These are phyloP conservation scores for Chrysoporthe cubensis DNA, from an alignment of 2,329 filamentous ascomycete species.

Conservation along the genomic window DNA sequence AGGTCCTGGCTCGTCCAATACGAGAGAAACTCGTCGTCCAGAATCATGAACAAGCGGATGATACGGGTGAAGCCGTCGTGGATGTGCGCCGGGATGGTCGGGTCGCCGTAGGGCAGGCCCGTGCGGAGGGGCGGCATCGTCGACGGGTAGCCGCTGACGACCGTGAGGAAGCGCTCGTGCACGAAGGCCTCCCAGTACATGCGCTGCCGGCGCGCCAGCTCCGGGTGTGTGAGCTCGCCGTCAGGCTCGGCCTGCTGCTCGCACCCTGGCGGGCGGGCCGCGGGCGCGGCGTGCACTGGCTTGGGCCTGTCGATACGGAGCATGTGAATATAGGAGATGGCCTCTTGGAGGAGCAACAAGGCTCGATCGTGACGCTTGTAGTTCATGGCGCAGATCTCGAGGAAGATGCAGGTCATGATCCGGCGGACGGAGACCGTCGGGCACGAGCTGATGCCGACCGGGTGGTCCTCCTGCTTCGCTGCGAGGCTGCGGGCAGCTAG, in stretches of 20 bases:
- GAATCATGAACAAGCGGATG: slow-evolving; percentile 42
- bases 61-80: slow-evolving; percentile 44
- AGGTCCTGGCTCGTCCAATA: slow-evolving; percentile 38
- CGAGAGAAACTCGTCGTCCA: slow-evolving; percentile 44
- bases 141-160: slow-evolving; percentile 51
- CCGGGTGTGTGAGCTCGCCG: background rate
- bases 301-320: background rate
- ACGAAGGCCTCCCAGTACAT: slow-evolving; percentile 61
- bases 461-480: background rate
- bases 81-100: slow-evolving; percentile 41
- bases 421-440: slow-evolving; percentile 26
- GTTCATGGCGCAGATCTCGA: slow-evolving; percentile 56
- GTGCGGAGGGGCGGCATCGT: slow-evolving; percentile 40
- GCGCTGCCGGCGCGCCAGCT: slow-evolving; percentile 46
- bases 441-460: background rate
- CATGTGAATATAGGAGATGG: slow-evolving; percentile 36
- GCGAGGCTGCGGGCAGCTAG: background rate
- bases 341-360: slow-evolving; percentile 55
- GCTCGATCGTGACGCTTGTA: slow-evolving; percentile 52
- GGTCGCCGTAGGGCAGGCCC: slow-evolving; percentile 39
- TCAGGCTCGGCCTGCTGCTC: background rate
- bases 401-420: slow-evolving; percentile 55
- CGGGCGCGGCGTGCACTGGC: background rate
- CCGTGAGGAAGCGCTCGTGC: slow-evolving; percentile 59
- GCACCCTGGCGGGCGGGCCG: background rate